Conservation (phyloP, 345 rosid species). For the Diplotaxis tenuifolia region DNA sequence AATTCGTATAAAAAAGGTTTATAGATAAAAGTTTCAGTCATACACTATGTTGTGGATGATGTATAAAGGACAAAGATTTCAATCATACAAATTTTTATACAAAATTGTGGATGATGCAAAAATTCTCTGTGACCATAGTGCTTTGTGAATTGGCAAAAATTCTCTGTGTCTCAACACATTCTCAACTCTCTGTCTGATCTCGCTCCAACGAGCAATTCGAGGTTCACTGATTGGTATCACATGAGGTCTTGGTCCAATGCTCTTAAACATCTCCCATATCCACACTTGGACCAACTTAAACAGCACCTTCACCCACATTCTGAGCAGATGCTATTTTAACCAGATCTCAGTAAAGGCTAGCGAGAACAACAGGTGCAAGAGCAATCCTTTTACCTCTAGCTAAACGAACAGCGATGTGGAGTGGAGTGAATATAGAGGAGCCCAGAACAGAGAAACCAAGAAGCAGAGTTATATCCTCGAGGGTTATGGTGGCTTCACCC, state of each 20-base stretch:
- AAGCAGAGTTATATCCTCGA: constrained; percentile 45
- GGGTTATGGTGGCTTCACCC: constrained; percentile 59
- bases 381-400: constrained; percentile 46
- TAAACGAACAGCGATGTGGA: constrained; percentile 33
- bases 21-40: too few species aligned
- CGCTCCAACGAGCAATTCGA: constrained; percentile 41
- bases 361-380: constrained; percentile 48
- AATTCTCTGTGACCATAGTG: too few species aligned
- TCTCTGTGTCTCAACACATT: constrained; percentile 27
- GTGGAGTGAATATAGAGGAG: constrained; percentile 35
- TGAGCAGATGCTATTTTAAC: background rate
- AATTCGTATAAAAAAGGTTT: too few species aligned
- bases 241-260: constrained; percentile 32
- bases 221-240: constrained; percentile 27
- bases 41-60: too few species aligned
- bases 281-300: constrained; percentile 48
- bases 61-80: too few species aligned
- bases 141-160: too few species aligned
- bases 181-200: background rate
- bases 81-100: too few species aligned
- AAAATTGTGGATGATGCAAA: too few species aligned
- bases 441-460: constrained; percentile 50
- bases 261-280: constrained; percentile 50
- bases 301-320: constrained; percentile 23
- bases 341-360: constrained; percentile 44